Evolutionary conservation across 495 filamentous ascomycete species (phyloP), one percentile per base, ranked within the genome.

Genomic region (Sphaerosporella brunnea): DNA sequence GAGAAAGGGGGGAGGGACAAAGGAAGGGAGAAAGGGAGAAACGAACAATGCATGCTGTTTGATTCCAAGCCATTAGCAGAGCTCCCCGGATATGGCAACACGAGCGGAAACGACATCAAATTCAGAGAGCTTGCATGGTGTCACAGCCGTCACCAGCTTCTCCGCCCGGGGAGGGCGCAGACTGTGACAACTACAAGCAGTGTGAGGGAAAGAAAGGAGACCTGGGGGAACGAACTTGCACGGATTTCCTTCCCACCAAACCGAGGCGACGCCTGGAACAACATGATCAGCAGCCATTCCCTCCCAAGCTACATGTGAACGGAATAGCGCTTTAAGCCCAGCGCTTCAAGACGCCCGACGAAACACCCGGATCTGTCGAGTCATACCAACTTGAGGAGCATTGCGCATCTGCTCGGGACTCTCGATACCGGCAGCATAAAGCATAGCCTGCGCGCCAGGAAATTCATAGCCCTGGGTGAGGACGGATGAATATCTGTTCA

Each of bases 201-300:
- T 5, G 28, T 5, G 13, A 13, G 28, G 28, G 28, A 32, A 32
- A 32, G 7, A 32, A 32, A 5, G 28, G 7, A 32, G 5, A 32
- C 13, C 28, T 32, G 5, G 28, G 28, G 13, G 13, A 32, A 55
- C 59, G 48, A 55, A 63, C 64, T 84, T 85, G 68, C 81, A 86
- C 25, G 90, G 85, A 61, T 97, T 97, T 23, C 90, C 90, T 64
- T 97, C 90, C 86, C 87, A 97, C 87, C 88, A 95, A 2, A 95
- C 84, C 4, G 82, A 84, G 4, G 87, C 80, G 49, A 77, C 69
- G 21, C 60, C 58, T 62, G 50, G 19, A 19, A 45, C 28, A 36
- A 9, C 13, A 32, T 39, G 34, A 26, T 48, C 20, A 48, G 45
- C 32, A 30, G 39, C 35, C 20, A n/a, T 23, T 26, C 19, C 15